Percentiles rank a stretch among this genome's conserved stretches.
Evolutionary conservation across 495 filamentous ascomycete genomes (phyloP).

Genomic region (Neurospora sp.): DNA sequence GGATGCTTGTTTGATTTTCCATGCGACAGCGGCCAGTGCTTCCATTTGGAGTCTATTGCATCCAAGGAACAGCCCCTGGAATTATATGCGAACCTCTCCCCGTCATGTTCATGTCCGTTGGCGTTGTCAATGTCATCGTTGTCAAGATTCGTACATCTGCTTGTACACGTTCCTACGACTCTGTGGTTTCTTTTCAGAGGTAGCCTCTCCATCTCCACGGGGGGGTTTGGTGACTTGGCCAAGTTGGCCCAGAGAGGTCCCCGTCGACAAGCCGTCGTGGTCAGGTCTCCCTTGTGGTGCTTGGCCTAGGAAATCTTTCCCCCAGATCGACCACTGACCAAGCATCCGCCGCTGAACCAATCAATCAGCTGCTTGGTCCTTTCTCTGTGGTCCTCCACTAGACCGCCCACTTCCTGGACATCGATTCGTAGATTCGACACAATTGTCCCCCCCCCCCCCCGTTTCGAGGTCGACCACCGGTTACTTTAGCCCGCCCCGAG

Average conservation of each 20-base stretch:
- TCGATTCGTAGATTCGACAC: neutral
- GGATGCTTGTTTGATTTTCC: neutral
- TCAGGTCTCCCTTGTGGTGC: neutral
- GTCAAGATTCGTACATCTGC: neutral
- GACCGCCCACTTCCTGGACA: neutral
- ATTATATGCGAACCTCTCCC: neutral
- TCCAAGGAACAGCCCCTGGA: neutral
- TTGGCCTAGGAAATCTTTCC: neutral
- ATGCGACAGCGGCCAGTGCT: neutral
- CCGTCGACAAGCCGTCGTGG: neutral
- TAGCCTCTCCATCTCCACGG: neutral
- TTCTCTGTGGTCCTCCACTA: neutral
- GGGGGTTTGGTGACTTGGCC: neutral
- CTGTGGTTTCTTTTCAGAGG: neutral
- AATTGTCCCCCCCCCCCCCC: neutral
- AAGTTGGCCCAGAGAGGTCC: neutral
- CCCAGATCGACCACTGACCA: neutral
- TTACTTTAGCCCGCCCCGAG: constrained; percentile 13
- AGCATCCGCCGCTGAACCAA: neutral
- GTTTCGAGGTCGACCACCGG: neutral
- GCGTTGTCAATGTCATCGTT: neutral
- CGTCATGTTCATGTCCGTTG: neutral
- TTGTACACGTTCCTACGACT: neutral
- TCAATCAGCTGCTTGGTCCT: neutral
- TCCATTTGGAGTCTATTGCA: neutral